phyloP scores from a whole-genome alignment of 2,329 filamentous ascomycete genomes.

The Penicillium sp. region DNA sequence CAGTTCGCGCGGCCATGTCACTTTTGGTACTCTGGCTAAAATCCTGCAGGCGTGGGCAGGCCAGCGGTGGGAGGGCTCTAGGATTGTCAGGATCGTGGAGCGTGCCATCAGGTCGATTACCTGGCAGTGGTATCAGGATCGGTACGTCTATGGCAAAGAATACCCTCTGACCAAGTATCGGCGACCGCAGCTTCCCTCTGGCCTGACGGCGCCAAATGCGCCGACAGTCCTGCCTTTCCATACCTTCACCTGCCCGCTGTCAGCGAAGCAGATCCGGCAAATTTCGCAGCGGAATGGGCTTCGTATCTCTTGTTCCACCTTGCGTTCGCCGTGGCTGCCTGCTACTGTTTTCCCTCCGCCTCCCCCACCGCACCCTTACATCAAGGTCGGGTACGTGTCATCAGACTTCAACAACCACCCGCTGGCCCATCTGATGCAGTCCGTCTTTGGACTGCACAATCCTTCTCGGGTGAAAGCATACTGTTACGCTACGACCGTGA shows the following conservation, averaged over 20 bases:
- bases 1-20: too few species aligned
- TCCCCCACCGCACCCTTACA: conserved; percentile 64
- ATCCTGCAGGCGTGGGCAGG: conserved; percentile 56
- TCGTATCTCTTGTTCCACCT: conserved; percentile 80
- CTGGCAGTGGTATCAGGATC: conserved; percentile 82
- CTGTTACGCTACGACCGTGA: conserved; percentile 89
- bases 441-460: conserved; percentile 88
- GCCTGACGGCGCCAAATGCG: conserved; percentile 70
- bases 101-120: conserved; percentile 67
- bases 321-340: conserved; percentile 80
- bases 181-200: conserved; percentile 63
- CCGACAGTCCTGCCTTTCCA: conserved; percentile 95
- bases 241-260: conserved; percentile 90
- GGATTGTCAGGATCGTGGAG: conserved; percentile 73
- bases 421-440: conserved; percentile 94
- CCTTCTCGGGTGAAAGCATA: conserved; percentile 65
- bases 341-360: conserved; percentile 74
- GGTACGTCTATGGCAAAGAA: conserved; percentile 55
- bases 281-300: conserved; percentile 93
- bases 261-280: conserved; percentile 78
- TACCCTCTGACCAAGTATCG: conserved; percentile 54
- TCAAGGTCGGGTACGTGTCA: conserved; percentile 90
- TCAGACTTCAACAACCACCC: conserved; percentile 99
- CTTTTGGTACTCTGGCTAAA: conserved; percentile 28
- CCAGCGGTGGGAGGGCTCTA: conserved; percentile 77